Evolutionary conservation across 805 yeast genomes (phyloP).

Genomic region (Debaryomyces prosopidis): DNA sequence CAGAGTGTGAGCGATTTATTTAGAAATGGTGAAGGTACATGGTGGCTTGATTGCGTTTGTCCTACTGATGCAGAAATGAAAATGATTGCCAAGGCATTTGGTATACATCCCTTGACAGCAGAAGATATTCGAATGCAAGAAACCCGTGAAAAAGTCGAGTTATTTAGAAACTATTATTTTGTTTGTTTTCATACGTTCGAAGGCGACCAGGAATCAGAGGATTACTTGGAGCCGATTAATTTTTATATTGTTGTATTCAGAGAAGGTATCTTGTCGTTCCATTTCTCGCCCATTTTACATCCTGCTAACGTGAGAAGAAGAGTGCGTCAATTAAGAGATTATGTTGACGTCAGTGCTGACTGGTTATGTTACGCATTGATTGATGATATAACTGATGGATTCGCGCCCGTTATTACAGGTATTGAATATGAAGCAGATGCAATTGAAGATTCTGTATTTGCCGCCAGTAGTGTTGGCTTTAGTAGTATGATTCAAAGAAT

Average conservation of each 20-base stretch:
- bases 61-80: conserved; percentile 97
- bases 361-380: conserved; percentile 82
- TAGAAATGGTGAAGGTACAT: conserved; percentile 69
- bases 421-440: conserved; percentile 81
- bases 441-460: conserved; percentile 82
- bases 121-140: conserved; percentile 97
- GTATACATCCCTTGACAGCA: conserved; percentile 96
- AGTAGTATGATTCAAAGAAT: conserved; percentile 75
- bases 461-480: conserved; percentile 73
- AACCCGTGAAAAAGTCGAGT: conserved; percentile 94
- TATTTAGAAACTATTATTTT: conserved; percentile 86
- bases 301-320: conserved; percentile 76
- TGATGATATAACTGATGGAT: conserved; percentile 84
- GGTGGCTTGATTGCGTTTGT: conserved; percentile 96
- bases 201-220: conserved; percentile 76
- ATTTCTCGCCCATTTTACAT: conserved; percentile 58
- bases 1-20: conserved; percentile 70
- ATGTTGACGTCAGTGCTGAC: conserved; percentile 75
- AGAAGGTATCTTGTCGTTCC: conserved; percentile 61
- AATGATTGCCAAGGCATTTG: conserved; percentile 87
- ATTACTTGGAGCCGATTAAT: conserved; percentile 77
- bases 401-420: conserved; percentile 77
- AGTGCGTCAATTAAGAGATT: conserved; percentile 75
- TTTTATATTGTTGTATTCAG: conserved; percentile 67
- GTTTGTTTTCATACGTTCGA: conserved; percentile 97